Percentiles rank a stretch among this genome's conserved stretches.
These are phyloP conservation scores for Turnera subulata DNA, from an alignment of 345 rosid species.

Conservation along the genomic window DNA sequence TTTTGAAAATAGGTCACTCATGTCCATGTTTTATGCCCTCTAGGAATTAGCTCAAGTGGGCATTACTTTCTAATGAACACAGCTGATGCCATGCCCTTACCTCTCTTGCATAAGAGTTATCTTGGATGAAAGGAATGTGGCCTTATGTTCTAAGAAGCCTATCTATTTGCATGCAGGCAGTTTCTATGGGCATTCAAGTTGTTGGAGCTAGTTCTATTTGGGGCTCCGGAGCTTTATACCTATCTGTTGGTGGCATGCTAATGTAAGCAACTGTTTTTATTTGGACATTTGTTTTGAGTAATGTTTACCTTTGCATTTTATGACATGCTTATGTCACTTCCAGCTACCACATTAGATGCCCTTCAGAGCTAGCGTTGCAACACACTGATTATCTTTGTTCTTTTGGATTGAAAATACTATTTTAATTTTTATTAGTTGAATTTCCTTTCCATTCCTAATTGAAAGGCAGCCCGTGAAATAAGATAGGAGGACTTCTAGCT, in stretches of 20 bases:
- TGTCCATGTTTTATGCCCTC: background rate
- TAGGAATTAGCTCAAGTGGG: background rate
- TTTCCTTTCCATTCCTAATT: background rate
- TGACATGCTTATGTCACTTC: no score
- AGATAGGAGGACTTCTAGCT: background rate
- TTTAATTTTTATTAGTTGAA: background rate
- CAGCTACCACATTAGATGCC: no score
- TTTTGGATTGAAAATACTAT: background rate
- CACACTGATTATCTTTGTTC: background rate
- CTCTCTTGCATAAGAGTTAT: no score
- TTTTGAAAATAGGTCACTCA: background rate
- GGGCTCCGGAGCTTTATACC: conserved; percentile 46
- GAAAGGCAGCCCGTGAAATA: background rate
- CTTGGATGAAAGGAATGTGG: no score
- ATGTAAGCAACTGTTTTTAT: conserved; percentile 46
- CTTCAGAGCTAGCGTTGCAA: background rate
- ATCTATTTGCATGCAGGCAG: conserved; percentile 44
- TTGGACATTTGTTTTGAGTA: no score
- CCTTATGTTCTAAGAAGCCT: conserved; percentile 1
- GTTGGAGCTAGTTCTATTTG: conserved; percentile 51
- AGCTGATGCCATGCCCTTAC: no score
- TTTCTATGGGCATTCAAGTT: conserved; percentile 79
- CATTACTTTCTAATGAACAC: no score
- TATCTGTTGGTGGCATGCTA: conserved; percentile 88
- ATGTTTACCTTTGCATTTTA: background rate